Conservation (phyloP, 345 rosid genomes). For the Cardamine occulta region DNA sequence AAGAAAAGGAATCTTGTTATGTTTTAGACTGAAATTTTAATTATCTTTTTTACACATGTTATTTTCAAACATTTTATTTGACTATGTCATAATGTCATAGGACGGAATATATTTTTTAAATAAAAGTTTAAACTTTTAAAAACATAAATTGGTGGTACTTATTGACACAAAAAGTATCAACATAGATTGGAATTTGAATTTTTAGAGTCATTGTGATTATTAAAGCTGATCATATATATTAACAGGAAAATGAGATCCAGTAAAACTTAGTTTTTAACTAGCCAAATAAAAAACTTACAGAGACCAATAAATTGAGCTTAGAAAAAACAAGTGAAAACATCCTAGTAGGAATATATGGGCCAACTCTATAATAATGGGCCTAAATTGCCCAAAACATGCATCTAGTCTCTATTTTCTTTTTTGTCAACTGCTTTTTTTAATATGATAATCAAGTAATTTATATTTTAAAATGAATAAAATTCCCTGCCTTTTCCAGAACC, state of each 20-base stretch:
- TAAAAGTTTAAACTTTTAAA: not conserved
- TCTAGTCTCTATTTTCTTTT: not conserved
- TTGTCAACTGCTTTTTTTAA: not conserved
- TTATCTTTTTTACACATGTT: not conserved
- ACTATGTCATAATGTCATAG: not conserved
- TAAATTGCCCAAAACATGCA: not conserved
- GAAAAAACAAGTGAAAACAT: not conserved
- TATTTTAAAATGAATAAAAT: not conserved
- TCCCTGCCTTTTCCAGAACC: not conserved
- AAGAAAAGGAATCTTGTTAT: not conserved
- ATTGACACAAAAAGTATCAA: not conserved
- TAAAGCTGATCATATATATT: not conserved
- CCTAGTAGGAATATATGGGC: constrained; percentile 14
- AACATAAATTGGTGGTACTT: not conserved
- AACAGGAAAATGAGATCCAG: not conserved
- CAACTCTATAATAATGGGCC: not conserved
- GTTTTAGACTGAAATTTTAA: not conserved
- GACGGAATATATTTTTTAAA: not conserved
- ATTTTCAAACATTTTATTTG: not conserved
- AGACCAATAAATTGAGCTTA: not conserved
- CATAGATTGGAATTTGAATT: not conserved
- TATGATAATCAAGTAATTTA: not conserved
- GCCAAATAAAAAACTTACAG: not conserved
- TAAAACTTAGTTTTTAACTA: not conserved
- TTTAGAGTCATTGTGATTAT: not conserved